These are phyloP conservation scores for Globisporangium uncinulatum DNA, from an alignment of 352 stramenopile species.

Conservation along the genomic window DNA sequence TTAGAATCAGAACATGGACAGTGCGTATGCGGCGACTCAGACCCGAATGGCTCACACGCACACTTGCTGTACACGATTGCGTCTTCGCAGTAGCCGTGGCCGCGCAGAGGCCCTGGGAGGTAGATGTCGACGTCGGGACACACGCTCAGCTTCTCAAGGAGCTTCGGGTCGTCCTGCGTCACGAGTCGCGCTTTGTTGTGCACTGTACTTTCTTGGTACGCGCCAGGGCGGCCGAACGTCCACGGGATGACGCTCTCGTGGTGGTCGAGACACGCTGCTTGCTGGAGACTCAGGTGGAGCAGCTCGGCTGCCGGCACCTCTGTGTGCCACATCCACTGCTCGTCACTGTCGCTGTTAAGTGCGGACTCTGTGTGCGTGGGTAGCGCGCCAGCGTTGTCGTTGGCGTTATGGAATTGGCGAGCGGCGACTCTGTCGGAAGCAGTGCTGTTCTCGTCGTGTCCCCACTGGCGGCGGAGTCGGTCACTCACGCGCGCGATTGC, in stretches of 20 bases:
- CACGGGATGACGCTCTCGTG: constrained; percentile 22
- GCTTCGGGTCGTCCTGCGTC: constrained; percentile 6
- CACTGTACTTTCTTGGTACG: constrained; percentile 1
- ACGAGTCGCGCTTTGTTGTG: constrained; percentile 30
- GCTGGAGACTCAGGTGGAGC: constrained; percentile 21
- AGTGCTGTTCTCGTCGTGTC: neutral
- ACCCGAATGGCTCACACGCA: constrained; percentile 11
- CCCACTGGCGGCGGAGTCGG: neutral
- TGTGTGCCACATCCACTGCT: neutral
- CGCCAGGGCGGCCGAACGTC: constrained; percentile 8
- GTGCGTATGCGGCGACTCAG: too few species aligned
- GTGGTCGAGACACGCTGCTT: constrained; percentile 16
- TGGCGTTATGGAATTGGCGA: too few species aligned
- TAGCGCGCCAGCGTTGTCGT: too few species aligned
- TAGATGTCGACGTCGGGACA: constrained; percentile 69
- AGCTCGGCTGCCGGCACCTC: constrained; percentile 9
- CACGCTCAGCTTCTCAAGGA: constrained; percentile 13
- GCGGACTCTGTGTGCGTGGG: too few species aligned
- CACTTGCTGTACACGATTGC: constrained; percentile 55
- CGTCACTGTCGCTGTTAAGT: too few species aligned
- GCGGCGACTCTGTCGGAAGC: too few species aligned
- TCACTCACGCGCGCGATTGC: neutral
- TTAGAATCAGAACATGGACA: too few species aligned
- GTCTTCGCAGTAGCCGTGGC: constrained; percentile 67
- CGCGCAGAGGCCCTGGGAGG: constrained; percentile 23